Evolutionary conservation across 805 yeast genomes (phyloP).

Genomic region (Cyberlindnera lachancei): DNA sequence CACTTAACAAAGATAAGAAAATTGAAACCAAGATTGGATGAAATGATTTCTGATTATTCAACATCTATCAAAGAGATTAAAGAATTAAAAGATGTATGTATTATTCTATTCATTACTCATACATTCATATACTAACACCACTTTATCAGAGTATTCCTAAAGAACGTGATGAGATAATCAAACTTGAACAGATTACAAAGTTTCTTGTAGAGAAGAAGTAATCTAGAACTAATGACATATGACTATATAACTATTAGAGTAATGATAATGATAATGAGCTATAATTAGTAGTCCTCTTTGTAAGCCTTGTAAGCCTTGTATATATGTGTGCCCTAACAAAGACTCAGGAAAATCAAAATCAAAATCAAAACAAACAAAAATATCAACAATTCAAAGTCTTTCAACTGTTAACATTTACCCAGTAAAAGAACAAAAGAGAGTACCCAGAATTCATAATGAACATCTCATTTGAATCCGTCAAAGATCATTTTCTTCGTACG

Average conservation of each 20-base stretch:
- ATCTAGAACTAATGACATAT: too few species aligned
- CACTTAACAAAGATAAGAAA: slow-evolving; percentile 3
- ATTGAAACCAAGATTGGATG: slow-evolving; percentile 6
- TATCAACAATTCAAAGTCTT: background rate
- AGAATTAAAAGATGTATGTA: slow-evolving; percentile 17
- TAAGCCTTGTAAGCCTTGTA: too few species aligned
- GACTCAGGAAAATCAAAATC: background rate
- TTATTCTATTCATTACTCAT: background rate
- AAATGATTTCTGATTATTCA: slow-evolving; percentile 14
- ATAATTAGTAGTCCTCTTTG: too few species aligned
- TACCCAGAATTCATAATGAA: background rate
- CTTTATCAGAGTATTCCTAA: slow-evolving; percentile 19
- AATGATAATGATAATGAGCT: too few species aligned
- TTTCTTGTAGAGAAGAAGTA: slow-evolving; percentile 14
- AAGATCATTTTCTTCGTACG: slow-evolving; percentile 1
- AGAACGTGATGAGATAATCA: slow-evolving; percentile 21
- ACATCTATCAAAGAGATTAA: slow-evolving; percentile 9
- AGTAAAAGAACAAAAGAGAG: too few species aligned
- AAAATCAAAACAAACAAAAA: slow-evolving; percentile 1
- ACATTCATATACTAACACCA: slow-evolving; percentile 4
- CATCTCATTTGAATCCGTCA: slow-evolving; percentile 1
- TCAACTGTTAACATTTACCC: background rate
- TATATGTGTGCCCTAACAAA: background rate
- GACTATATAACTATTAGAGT: too few species aligned
- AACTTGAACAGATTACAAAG: slow-evolving; percentile 22